Evolutionary conservation across 257 asterid species (phyloP).

Genomic region (Dorcoceras hygrometricum): DNA sequence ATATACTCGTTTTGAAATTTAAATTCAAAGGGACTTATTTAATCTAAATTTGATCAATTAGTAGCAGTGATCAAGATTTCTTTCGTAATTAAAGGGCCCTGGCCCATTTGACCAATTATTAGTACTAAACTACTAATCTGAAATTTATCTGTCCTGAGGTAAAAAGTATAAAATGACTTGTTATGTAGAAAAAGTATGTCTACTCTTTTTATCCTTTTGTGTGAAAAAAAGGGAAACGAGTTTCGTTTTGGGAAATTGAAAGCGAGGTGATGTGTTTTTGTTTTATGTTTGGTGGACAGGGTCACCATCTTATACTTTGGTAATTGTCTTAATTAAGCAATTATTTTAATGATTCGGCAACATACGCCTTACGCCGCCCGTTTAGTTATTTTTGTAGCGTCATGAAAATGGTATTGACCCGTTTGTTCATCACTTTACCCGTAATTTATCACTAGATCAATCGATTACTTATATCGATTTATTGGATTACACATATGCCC

Average conservation of each 20-base stretch:
- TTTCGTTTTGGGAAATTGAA: constrained; percentile 30
- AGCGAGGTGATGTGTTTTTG: constrained; percentile 29
- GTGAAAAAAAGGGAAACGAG: background rate
- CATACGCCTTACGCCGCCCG: background rate
- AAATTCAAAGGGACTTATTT: too few relatives aligned
- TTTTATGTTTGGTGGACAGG: constrained; percentile 21
- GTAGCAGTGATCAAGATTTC: too few relatives aligned
- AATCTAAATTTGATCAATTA: too few relatives aligned
- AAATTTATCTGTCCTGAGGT: constrained; percentile 16
- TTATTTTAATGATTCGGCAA: constrained; percentile 1
- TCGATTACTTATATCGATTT: too few relatives aligned
- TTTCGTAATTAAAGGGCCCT: background rate
- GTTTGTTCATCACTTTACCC: too few relatives aligned
- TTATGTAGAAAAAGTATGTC: constrained; percentile 23
- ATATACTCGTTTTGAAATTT: background rate
- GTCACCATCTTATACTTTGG: background rate
- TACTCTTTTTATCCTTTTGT: constrained; percentile 8
- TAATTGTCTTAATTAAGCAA: constrained; percentile 17
- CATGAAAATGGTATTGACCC: background rate
- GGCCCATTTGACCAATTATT: background rate
- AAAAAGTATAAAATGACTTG: constrained; percentile 15
- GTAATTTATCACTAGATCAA: too few relatives aligned
- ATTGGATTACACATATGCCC: too few relatives aligned
- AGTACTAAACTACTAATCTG: background rate
- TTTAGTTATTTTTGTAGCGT: constrained; percentile 1